These are phyloP conservation scores for Hibiscus mutabilis DNA, from an alignment of 345 rosid species.

Conservation along the genomic window DNA sequence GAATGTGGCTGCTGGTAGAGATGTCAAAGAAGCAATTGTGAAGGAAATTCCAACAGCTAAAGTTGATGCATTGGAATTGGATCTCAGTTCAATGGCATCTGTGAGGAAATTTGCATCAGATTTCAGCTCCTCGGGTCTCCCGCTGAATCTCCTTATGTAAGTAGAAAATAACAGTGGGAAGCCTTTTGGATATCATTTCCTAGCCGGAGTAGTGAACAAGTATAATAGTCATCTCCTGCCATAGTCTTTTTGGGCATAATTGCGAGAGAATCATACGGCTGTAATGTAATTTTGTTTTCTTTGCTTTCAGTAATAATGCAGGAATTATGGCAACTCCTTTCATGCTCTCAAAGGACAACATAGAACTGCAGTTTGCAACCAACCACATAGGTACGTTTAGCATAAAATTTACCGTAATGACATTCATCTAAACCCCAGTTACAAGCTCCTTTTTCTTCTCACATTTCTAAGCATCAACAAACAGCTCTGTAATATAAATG, in stretches of 20 bases:
- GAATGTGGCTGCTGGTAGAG: conserved; percentile 48
- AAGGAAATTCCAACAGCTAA: conserved; percentile 51
- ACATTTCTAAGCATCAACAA: neutral
- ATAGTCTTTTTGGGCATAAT: neutral
- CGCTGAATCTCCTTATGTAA: conserved; percentile 50
- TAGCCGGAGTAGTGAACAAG: neutral
- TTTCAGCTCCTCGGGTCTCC: conserved; percentile 35
- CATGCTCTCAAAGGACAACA: conserved; percentile 41
- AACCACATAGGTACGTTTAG: conserved; percentile 40
- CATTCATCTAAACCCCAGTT: neutral
- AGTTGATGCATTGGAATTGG: conserved; percentile 68
- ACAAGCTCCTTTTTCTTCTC: neutral
- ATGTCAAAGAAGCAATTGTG: conserved; percentile 47
- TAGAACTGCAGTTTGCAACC: conserved; percentile 49
- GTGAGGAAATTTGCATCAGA: conserved; percentile 48
- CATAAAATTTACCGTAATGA: neutral
- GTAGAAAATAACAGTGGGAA: neutral
- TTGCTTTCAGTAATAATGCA: conserved; percentile 42
- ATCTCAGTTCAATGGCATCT: conserved; percentile 68
- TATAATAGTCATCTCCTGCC: neutral
- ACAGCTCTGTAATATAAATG: neutral
- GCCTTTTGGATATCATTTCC: neutral
- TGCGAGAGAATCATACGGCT: neutral
- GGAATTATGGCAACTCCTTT: conserved; percentile 37
- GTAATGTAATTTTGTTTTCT: neutral